Evolutionary conservation across 208 protist species (phyloP).

Genomic region (Wallacemonas sp.): DNA sequence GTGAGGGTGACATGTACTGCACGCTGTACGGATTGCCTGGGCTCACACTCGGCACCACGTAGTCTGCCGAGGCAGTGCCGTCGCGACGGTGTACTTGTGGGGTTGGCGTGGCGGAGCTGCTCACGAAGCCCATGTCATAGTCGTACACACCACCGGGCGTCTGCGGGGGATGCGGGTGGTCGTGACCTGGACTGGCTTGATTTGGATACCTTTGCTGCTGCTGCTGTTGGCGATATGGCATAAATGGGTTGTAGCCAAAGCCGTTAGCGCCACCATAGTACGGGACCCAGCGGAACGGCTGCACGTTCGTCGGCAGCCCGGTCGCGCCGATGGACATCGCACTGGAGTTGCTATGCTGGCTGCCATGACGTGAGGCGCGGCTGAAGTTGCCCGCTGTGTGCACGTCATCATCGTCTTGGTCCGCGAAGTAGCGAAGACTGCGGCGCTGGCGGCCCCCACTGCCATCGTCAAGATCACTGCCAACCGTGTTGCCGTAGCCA

Average conservation of each 20-base stretch:
- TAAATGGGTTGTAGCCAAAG: slow-evolving; percentile 33
- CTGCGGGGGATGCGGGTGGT: neutral
- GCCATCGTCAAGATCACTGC: neutral
- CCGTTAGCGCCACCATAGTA: slow-evolving; percentile 23
- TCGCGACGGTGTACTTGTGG: neutral
- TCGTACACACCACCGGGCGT: neutral
- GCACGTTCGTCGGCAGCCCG: slow-evolving; percentile 22
- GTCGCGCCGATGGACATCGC: slow-evolving; percentile 32
- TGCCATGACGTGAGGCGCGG: slow-evolving; percentile 2
- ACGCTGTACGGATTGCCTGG: slow-evolving; percentile 6
- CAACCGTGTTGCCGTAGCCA: neutral
- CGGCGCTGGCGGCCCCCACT: neutral
- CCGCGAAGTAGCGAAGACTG: slow-evolving; percentile 12
- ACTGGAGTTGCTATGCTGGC: slow-evolving; percentile 16
- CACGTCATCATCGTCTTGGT: slow-evolving; percentile 7
- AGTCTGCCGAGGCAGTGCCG: neutral
- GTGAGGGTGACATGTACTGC: slow-evolving; percentile 18
- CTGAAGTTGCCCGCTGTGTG: neutral
- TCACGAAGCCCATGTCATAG: neutral
- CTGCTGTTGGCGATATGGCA: neutral
- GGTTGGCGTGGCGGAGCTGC: neutral
- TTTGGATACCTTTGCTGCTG: neutral
- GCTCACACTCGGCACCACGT: neutral
- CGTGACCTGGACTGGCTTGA: neutral
- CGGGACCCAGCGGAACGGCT: slow-evolving; percentile 48